Conservation (phyloP, 768 basidiomycete species). For the Mycena maculata region DNA sequence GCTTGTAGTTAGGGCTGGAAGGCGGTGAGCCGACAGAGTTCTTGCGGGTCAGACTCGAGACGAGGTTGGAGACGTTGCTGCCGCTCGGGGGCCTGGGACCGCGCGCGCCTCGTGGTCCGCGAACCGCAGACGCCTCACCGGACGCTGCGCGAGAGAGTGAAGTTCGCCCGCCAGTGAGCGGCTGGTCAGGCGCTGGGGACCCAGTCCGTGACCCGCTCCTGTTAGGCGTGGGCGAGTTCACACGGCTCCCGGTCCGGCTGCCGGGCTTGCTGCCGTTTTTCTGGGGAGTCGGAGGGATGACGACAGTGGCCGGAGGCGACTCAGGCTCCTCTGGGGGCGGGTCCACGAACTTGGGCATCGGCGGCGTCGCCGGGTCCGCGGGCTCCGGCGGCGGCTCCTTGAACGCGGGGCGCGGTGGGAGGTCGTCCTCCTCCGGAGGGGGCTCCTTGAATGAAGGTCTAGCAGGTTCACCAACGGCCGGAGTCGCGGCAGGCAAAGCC, state of each 20-base stretch:
- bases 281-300: slow-evolving; percentile 66
- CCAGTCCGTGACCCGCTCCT: slow-evolving; percentile 55
- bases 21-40: slow-evolving; percentile 53
- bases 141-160: slow-evolving; percentile 39
- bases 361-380: slow-evolving; percentile 47
- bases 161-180: slow-evolving; percentile 25
- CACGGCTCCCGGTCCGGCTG: slow-evolving; percentile 46
- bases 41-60: slow-evolving; percentile 67
- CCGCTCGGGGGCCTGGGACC: slow-evolving; percentile 56
- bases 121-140: slow-evolving; percentile 38
- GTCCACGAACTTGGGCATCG: slow-evolving; percentile 53
- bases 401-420: slow-evolving; percentile 55
- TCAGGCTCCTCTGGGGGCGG: slow-evolving; percentile 47
- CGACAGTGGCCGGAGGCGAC: slow-evolving; percentile 52
- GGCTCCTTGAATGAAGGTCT: slow-evolving; percentile 69
- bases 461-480: slow-evolving; percentile 11
- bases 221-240: slow-evolving; percentile 46
- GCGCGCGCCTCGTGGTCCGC: slow-evolving; percentile 61
- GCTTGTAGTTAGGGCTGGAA: slow-evolving; percentile 55
- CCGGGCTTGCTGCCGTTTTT: slow-evolving; percentile 50
- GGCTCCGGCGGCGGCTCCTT: slow-evolving; percentile 51
- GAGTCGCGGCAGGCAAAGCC: slow-evolving; percentile 26
- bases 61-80: slow-evolving; percentile 63
- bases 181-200: slow-evolving; percentile 50
- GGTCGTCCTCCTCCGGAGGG: slow-evolving; percentile 66